Evolutionary conservation across 805 yeast genomes (phyloP).

Genomic region (Candida khao-thaluensis): DNA sequence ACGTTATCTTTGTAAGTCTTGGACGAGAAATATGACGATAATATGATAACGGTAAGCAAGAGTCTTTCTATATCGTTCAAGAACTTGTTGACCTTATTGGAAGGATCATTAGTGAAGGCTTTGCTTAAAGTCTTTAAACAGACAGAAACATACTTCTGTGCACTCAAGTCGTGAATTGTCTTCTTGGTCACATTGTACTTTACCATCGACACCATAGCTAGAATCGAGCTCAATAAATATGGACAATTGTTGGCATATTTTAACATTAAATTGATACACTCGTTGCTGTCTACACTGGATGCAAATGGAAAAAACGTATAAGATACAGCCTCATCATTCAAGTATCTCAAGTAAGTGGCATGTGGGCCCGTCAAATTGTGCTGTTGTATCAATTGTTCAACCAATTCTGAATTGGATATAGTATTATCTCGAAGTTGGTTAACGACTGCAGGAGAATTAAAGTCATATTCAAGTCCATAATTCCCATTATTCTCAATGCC

Average conservation of each 20-base stretch:
- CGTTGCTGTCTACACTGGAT: conserved; percentile 32
- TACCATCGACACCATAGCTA: conserved; percentile 67
- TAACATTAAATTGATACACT: conserved; percentile 42
- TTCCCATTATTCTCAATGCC: conserved; percentile 11
- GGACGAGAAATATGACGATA: conserved; percentile 59
- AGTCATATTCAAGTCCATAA: conserved; percentile 8
- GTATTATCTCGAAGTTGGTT: conserved; percentile 4
- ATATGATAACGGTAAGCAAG: conserved; percentile 57
- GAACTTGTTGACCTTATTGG: conserved; percentile 22
- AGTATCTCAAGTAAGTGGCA: conserved; percentile 28
- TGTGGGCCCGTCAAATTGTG: conserved; percentile 30
- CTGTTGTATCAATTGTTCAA: conserved; percentile 24
- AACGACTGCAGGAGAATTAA: conserved; percentile 12
- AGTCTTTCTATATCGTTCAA: conserved; percentile 59
- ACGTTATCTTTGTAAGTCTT: conserved; percentile 22
- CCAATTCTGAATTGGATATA: conserved; percentile 23
- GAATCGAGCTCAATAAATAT: conserved; percentile 59
- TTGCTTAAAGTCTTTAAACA: conserved; percentile 57
- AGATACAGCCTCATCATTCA: conserved; percentile 30
- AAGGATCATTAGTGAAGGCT: conserved; percentile 33
- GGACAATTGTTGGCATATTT: conserved; percentile 58
- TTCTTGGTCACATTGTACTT: conserved; percentile 40
- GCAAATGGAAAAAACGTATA: conserved; percentile 40
- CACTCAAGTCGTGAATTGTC: conserved; percentile 47
- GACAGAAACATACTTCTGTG: conserved; percentile 56